A percentile compares a stretch with the other conserved stretches of the same genome.
Conservation (phyloP, 495 filamentous ascomycete species). For the Podospora sp. region DNA sequence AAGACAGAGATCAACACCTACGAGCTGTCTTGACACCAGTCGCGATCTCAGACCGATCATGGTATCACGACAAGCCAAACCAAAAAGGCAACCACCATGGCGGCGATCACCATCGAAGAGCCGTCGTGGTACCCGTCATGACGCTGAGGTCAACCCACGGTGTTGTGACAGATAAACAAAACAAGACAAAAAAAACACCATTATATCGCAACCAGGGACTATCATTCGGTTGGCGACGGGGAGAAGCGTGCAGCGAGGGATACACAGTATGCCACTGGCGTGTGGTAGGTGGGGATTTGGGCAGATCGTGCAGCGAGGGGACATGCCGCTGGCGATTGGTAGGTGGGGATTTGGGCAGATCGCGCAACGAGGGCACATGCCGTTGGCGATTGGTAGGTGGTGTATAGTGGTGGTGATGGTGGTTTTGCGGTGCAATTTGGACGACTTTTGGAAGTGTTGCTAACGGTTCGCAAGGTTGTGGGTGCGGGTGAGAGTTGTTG, state of each 20-base stretch:
- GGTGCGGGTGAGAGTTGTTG: not conserved
- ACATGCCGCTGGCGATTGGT: not conserved
- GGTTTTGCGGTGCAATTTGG: not conserved
- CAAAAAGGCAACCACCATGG: not conserved
- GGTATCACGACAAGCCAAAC: not conserved
- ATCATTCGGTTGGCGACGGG: no score
- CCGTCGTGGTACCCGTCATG: not conserved
- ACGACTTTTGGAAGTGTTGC: no score
- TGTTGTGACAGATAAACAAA: not conserved
- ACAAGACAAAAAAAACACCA: not conserved
- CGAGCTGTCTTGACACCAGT: not conserved
- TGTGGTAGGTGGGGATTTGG: not conserved
- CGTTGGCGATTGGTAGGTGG: not conserved
- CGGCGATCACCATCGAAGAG: not conserved
- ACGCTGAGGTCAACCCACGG: not conserved
- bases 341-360: not conserved
- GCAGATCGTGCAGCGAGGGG: not conserved
- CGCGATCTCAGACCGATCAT: not conserved
- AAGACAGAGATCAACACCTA: no score
- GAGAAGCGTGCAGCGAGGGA: not conserved
- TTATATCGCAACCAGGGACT: not conserved
- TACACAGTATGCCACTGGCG: not conserved
- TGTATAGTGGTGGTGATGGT: not conserved
- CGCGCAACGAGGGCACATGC: not conserved
- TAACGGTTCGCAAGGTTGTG: no score